Percentiles rank a stretch among this genome's conserved stretches.
Evolutionary conservation across 2,329 filamentous ascomycete genomes (phyloP).

Genomic region (Neonectria ditissima): DNA sequence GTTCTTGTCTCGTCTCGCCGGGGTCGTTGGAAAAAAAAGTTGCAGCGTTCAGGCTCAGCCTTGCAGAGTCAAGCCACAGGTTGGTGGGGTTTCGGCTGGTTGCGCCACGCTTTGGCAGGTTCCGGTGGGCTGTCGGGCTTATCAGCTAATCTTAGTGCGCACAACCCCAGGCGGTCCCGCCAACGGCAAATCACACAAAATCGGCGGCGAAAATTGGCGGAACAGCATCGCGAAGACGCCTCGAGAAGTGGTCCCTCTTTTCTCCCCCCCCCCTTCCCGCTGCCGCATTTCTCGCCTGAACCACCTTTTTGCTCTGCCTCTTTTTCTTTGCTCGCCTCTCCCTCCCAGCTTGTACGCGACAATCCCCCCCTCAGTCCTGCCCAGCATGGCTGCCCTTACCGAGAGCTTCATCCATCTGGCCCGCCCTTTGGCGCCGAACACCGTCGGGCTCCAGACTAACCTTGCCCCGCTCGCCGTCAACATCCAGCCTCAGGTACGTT

Average conservation of each 20-base stretch:
- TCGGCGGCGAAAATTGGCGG: conserved; percentile 54
- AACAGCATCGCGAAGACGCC: conserved; percentile 47
- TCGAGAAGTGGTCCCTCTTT: conserved; percentile 42
- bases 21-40: conserved; percentile 47
- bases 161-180: conserved; percentile 61
- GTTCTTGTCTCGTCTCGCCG: background rate
- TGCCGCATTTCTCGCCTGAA: conserved; percentile 29
- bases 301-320: conserved; percentile 33
- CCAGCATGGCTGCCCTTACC: conserved; percentile 82
- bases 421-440: conserved; percentile 86
- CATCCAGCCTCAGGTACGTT: conserved; percentile 90
- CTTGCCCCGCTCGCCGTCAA: conserved; percentile 93
- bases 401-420: conserved; percentile 95
- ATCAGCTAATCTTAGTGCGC: conserved; percentile 64
- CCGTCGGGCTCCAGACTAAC: conserved; percentile 82
- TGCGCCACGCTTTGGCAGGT: conserved; percentile 43
- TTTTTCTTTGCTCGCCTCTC: conserved; percentile 17
- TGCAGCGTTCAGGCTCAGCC: conserved; percentile 49
- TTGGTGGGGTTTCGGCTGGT: conserved; percentile 44
- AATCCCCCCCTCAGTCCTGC: conserved; percentile 47
- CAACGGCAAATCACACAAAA: conserved; percentile 57
- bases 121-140: conserved; percentile 49
- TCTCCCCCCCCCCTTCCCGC: conserved; percentile 30
- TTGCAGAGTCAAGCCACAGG: conserved; percentile 52
- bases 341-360: conserved; percentile 32